These are phyloP conservation scores for Leishmania guyanensis DNA, from an alignment of 208 protist genomes.

Conservation along the genomic window DNA sequence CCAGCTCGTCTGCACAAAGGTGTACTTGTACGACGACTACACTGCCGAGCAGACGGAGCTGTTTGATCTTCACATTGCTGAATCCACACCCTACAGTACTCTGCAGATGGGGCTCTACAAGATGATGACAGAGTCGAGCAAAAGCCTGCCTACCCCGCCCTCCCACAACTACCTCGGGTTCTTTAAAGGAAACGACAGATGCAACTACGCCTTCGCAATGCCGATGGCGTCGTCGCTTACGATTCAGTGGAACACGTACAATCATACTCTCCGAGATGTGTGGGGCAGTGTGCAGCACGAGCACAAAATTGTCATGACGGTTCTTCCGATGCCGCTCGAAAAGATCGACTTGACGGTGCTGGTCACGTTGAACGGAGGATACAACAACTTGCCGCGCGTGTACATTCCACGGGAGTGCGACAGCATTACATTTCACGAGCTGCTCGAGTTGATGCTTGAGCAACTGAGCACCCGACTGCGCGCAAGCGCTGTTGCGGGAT, in stretches of 20 bases:
- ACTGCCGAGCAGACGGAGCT: conserved; percentile 11
- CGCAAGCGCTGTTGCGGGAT: conserved; percentile 4
- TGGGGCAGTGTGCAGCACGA: conserved; percentile 22
- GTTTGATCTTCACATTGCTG: conserved; percentile 28
- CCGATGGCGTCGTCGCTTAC: conserved; percentile 6
- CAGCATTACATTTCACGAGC: conserved; percentile 26
- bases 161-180: conserved; percentile 44
- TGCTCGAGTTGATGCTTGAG: conserved; percentile 32
- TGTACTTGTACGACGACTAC: conserved; percentile 42
- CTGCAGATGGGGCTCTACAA: conserved; percentile 37
- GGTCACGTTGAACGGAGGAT: conserved; percentile 50
- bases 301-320: conserved; percentile 41
- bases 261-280: conserved; percentile 20
- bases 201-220: conserved; percentile 24
- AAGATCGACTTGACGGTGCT: conserved; percentile 16
- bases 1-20: conserved; percentile 24
- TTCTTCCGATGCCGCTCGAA: conserved; percentile 43
- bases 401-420: conserved; percentile 27
- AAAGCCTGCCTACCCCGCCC: conserved; percentile 8
- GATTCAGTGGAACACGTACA: conserved; percentile 8
- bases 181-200: conserved; percentile 20
- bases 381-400: conserved; percentile 44
- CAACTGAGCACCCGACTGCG: conserved; percentile 35
- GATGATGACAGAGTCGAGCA: neutral
- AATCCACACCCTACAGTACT: conserved; percentile 25